Base-by-base conservation (phyloP, 2,329 filamentous ascomycete genomes). In the Cladosporium colombiae region DNA sequence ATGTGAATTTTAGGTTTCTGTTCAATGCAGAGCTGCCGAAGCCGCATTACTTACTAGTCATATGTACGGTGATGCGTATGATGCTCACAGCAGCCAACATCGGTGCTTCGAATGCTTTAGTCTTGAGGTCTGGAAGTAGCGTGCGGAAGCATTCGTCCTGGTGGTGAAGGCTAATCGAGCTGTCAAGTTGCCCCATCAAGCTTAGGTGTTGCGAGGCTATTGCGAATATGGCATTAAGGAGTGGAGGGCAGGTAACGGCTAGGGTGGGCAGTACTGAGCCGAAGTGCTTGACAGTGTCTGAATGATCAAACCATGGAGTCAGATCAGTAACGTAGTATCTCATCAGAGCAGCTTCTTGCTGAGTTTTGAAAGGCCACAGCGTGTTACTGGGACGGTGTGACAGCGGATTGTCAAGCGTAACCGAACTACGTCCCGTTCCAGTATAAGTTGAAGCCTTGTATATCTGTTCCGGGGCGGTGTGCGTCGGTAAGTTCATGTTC, bases 201-300 rank as follows among this genome's bases (percentile, higher is more conserved):
- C 63, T 16, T 37, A 86, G 74, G 70, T 87, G 85, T 33, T 84
- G 78, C 2, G 84, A 82, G 0, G 85, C 82, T 5, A 87, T 77
- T 1, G 85, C 85, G 50, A 86, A 80, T 29, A 87, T 85, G 33
- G 85, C 85, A 62, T 86, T 85, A 14, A 86, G 77, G 3, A 88
- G 78, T 2, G 83, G 81, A 0, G 81, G 82, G 61, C 81, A 85
- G 1, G 75, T 79, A 14, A 79, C 80, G 3, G 86, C 40, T 13
- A 46, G n/a, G 11, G 8, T 46, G 1, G 40, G 40, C n/a, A 46
- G 10, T n/a, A 46, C 40, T 84, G 80, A 77, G 64, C 83, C 81
- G 68, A 88, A 88, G 66, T 85, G 84, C 18, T 73, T 68, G 25
- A 70, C 63, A 10, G 72, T 69, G 65, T 77, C 75, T 44, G 71